phyloP scores from a whole-genome alignment of 257 asterid genomes.

The Cordia subcordata region DNA sequence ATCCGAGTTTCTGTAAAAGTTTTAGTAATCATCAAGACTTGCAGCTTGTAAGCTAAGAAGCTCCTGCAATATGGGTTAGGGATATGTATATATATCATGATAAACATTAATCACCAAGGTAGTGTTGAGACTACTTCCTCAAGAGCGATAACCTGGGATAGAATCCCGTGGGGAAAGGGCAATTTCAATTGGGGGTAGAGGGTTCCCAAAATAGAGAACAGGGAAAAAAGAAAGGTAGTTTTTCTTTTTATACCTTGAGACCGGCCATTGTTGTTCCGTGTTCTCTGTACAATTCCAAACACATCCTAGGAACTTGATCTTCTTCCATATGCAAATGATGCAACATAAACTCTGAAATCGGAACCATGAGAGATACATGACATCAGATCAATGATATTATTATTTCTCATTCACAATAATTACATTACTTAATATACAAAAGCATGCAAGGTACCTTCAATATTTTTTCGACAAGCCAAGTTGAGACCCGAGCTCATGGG shows the following conservation, averaged over 20 bases:
- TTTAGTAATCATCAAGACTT: not conserved
- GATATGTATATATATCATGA: too few species aligned
- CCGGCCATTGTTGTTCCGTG: constrained; percentile 97
- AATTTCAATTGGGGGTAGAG: too few species aligned
- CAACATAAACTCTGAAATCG: constrained; percentile 69
- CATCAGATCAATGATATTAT: not conserved
- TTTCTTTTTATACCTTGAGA: constrained; percentile 75
- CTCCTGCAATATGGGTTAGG: too few species aligned
- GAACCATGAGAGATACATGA: too few species aligned
- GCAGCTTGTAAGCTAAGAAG: too few species aligned
- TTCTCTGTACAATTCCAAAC: constrained; percentile 76
- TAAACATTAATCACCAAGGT: too few species aligned
- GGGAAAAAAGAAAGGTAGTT: too few species aligned
- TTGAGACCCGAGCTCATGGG: constrained; percentile 82
- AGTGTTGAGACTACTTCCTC: too few species aligned
- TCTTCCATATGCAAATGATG: constrained; percentile 58
- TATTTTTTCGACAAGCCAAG: constrained; percentile 73
- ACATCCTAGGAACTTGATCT: constrained; percentile 66
- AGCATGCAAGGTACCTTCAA: constrained; percentile 40
- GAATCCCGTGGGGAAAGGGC: too few species aligned
- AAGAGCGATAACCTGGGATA: too few species aligned
- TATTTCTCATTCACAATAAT: not conserved
- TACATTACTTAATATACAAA: not conserved
- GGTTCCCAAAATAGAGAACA: not conserved
- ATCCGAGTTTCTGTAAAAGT: constrained; percentile 57